Evolutionary conservation across 768 basidiomycete species (phyloP), one percentile per base, ranked within the genome.

Genomic region (Lyophyllum shimeji): DNA sequence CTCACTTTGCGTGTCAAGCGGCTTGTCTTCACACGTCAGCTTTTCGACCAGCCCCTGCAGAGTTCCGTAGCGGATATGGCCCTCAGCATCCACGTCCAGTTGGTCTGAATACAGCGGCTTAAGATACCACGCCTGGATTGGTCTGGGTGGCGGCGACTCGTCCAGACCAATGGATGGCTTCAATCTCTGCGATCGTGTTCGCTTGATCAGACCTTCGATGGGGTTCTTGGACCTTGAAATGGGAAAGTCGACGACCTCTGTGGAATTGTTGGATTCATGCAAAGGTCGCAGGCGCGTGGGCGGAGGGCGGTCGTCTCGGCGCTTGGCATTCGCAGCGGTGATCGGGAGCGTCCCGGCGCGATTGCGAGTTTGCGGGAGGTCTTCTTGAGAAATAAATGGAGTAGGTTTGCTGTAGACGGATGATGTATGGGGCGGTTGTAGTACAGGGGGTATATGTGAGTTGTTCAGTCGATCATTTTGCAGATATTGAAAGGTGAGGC

Each of bases 41-140:
- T 82, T 77, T 67, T 89, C 89, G 12, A 93, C 82, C 29, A 95
- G 74, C 5, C 89, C 92, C 6, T 75, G 72, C 21, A 93, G 67
- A 0, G 89, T 88, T 2, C 89, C 94, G 18, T 81, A 82, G 53
- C 80, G 80, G 50, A 93, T 80, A 33, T 76, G 71, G 1, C 90
- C 88, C 51, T 89, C 87, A 33, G 75, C 71, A 52, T 87, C 85
- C 34, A 86, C 65, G 23, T 83, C 78, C 34, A 95, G 76, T 59
- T 91, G 82, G 46, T 85, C 80, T 4, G 79, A 73, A 65, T 84
- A 82, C 50, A 75, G 74, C 6, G 84, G 80, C 21, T 78, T 81
- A 24, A 91, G 75, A 66, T 83, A 89, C 79, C 82, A 82, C 0
- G 89, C 65, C 49, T 70, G 71, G 1, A 72, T 69, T 21, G 72